Conservation (phyloP, 2,329 filamentous ascomycete genomes). For the Whalleya microplaca region DNA sequence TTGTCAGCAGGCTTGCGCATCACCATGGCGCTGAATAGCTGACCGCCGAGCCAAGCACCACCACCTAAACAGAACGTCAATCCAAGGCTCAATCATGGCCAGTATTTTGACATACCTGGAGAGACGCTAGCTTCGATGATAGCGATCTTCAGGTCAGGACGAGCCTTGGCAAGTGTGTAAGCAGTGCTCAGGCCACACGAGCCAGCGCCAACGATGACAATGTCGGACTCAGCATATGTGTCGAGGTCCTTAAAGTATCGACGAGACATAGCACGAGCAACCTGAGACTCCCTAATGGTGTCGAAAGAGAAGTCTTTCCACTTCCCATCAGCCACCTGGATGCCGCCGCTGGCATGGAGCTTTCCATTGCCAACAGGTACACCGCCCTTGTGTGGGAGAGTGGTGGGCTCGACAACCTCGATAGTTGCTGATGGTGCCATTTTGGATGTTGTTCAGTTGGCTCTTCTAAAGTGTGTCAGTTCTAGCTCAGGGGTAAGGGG, state of each 20-base stretch:
- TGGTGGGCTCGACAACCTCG: constrained; percentile 57
- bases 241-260: constrained; percentile 93
- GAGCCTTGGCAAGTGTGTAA: constrained; percentile 80
- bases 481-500: constrained; percentile 40
- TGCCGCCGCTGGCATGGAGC: constrained; percentile 49
- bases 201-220: constrained; percentile 90
- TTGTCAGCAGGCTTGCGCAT: constrained; percentile 90
- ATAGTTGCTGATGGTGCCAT: constrained; percentile 85
- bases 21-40: constrained; percentile 94
- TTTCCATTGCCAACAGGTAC: constrained; percentile 44
- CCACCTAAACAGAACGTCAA: constrained; percentile 58
- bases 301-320: constrained; percentile 85
- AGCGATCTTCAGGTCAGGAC: constrained; percentile 89
- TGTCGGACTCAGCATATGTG: constrained; percentile 86
- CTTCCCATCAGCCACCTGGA: constrained; percentile 71
- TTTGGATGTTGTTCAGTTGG: constrained; percentile 41
- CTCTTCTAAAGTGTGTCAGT: constrained; percentile 42
- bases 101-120: constrained; percentile 54
- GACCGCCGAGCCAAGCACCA: constrained; percentile 90
- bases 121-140: constrained; percentile 88
- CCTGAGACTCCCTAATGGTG: constrained; percentile 88
- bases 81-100: background rate
- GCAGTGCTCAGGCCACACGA: constrained; percentile 85
- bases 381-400: constrained; percentile 52
- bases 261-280: constrained; percentile 89